phyloP scores from a whole-genome alignment of 2,329 filamentous ascomycete species.

The Albifimbria verrucaria region DNA sequence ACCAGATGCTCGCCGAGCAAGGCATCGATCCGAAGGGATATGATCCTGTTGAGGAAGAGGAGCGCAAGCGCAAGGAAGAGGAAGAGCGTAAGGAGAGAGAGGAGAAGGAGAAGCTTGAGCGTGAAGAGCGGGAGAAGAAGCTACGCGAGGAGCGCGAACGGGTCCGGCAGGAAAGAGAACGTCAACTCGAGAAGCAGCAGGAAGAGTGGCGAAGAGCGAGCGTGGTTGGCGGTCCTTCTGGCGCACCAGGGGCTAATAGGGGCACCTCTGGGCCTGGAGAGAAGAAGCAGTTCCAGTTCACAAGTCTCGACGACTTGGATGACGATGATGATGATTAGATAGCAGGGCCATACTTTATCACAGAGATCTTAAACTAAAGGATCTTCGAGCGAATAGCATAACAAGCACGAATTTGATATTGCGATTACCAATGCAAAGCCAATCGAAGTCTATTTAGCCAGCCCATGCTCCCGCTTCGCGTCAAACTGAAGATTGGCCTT shows the following conservation, averaged over 20 bases:
- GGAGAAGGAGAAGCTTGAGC: conserved; percentile 43
- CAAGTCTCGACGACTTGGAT: conserved; percentile 50
- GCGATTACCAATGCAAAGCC: neutral
- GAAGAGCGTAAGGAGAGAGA: conserved; percentile 45
- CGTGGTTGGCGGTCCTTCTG: conserved; percentile 20
- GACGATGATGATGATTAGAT: conserved; percentile 42
- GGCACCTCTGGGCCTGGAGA: conserved; percentile 25
- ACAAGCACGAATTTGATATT: conserved; percentile 4
- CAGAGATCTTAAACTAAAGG: neutral
- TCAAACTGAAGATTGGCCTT: neutral
- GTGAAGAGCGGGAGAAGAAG: conserved; percentile 42
- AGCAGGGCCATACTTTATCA: conserved; percentile 2
- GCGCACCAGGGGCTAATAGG: conserved; percentile 20
- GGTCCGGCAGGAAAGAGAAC: conserved; percentile 38
- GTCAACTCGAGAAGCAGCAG: conserved; percentile 38
- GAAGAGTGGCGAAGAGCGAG: conserved; percentile 39
- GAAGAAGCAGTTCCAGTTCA: conserved; percentile 56
- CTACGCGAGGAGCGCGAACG: conserved; percentile 36
- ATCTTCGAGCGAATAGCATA: too few relatives aligned
- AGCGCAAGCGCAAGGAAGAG: conserved; percentile 47
- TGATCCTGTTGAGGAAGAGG: conserved; percentile 55
- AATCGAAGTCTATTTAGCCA: neutral
- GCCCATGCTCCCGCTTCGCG: neutral
- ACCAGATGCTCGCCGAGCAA: conserved; percentile 59
- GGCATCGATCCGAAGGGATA: conserved; percentile 60